phyloP scores from a whole-genome alignment of 345 rosid species.

The Rhizophora mangle region DNA sequence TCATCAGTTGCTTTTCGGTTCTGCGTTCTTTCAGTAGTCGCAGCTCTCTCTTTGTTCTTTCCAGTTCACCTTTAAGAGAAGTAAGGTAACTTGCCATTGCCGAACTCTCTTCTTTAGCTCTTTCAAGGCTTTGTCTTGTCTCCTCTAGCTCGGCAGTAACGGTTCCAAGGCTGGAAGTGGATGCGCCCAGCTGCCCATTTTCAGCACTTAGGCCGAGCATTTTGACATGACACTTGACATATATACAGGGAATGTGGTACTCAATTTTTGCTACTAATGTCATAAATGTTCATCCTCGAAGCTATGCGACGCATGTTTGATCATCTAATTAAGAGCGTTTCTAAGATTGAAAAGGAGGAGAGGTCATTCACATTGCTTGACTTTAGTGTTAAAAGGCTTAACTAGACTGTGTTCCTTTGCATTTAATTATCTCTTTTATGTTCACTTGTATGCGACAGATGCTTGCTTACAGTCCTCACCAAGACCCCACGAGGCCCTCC shows the following conservation, averaged over 20 bases:
- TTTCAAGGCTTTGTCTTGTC: slow-evolving; percentile 61
- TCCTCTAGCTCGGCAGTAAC: slow-evolving; percentile 63
- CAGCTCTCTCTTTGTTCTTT: slow-evolving; percentile 66
- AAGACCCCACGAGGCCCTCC: neutral
- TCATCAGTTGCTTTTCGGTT: slow-evolving; percentile 17
- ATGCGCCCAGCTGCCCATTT: slow-evolving; percentile 15
- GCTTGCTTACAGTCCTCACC: slow-evolving; percentile 1
- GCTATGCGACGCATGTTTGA: too few species aligned
- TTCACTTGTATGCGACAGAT: neutral
- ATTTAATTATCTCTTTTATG: too few species aligned
- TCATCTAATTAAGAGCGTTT: too few species aligned
- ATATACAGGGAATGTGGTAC: too few species aligned
- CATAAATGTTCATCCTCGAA: too few species aligned
- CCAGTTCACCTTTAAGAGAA: slow-evolving; percentile 70
- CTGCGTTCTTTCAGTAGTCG: slow-evolving; percentile 39
- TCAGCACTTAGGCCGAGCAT: neutral
- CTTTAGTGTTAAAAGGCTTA: too few species aligned
- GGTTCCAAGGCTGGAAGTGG: slow-evolving; percentile 26
- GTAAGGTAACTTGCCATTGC: slow-evolving; percentile 55
- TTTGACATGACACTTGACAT: too few species aligned
- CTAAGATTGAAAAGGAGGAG: too few species aligned
- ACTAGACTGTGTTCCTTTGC: too few species aligned
- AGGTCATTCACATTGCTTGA: too few species aligned
- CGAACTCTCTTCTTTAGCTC: slow-evolving; percentile 62
- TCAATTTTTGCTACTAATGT: too few species aligned